A percentile compares a stretch with the other conserved stretches of the same genome.
These are phyloP conservation scores for Aphanocladium album DNA, from an alignment of 2,329 filamentous ascomycete species.

Conservation along the genomic window DNA sequence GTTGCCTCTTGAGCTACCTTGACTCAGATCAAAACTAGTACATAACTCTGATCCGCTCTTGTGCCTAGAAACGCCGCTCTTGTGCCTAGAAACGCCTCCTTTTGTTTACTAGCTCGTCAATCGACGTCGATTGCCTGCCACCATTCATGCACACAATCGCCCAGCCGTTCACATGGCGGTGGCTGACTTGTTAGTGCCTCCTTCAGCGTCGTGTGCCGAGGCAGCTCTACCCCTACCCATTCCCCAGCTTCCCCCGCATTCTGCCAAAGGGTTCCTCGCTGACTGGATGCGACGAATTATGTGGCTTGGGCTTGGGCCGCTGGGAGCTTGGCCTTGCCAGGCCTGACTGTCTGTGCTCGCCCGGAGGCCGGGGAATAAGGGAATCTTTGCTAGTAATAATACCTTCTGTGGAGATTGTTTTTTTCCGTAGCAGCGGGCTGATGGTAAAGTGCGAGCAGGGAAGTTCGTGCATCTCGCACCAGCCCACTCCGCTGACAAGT, in stretches of 20 bases:
- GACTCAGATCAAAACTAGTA: no score
- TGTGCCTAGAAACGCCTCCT: not conserved
- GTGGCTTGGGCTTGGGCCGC: not conserved
- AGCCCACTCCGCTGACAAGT: not conserved
- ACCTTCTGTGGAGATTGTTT: not conserved
- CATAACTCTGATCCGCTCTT: not conserved
- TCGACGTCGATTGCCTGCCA: not conserved
- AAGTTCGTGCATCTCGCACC: not conserved
- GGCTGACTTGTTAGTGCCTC: not conserved
- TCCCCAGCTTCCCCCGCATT: not conserved
- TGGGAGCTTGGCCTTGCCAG: not conserved
- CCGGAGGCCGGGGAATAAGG: not conserved
- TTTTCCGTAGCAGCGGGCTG: not conserved
- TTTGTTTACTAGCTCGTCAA: not conserved
- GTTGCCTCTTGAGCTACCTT: not conserved
- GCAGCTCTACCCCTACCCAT: conserved; percentile 4
- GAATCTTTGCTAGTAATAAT: not conserved
- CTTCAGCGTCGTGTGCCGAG: conserved; percentile 6
- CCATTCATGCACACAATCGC: not conserved
- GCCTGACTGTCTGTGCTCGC: not conserved
- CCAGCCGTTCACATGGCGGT: conserved; percentile 6
- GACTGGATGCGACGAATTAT: not conserved
- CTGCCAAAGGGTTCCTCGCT: not conserved
- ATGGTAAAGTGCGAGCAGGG: no score
- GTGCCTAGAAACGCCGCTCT: not conserved